Evolutionary conservation across 2,329 filamentous ascomycete species (phyloP), one percentile per base, ranked within the genome.

Genomic region (Emmonsiellopsis sp.): DNA sequence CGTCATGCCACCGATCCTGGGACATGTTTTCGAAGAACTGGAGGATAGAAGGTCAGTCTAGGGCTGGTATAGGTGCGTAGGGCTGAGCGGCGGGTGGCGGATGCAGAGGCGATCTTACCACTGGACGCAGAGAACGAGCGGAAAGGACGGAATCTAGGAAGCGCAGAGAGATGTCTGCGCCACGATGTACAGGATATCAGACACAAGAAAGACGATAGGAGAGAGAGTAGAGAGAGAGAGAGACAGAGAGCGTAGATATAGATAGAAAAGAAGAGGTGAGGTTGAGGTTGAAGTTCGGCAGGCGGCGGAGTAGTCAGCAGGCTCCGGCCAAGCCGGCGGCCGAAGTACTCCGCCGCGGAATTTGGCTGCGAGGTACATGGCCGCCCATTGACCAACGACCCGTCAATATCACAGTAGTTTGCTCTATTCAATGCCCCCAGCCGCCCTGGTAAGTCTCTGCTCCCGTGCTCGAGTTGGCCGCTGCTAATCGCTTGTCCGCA

Each of bases 1-100:
- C 63, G 53, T 68, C 65, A 32, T 66, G 64, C 20, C 60, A 61
- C 13, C 62, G 61, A 55, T 67, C 63, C 54, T 64, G 63, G 34
- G 64, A 53, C 65, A 69, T 70, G 45, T 30, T 61, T 49, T 54
- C 26, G 35, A 15, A 41, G n/a, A 32, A 47, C 37, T 46, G 13
- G 16, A 37, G 13, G 34, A 13, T 45, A 11, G 15, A 34, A n/a
- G 30, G 13, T 48, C 45, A 48, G 45, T 30, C 8, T 48, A 13
- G 15, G 11, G n/a, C 8, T 26, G 20, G 20, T 26, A 3, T 45
- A 30, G 43, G 26, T 45, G 26, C 11, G 8, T 10, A 45, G 43
- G 26, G 37, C 37, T 40, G 20, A 26, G 20, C 20, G 20, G 20
- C 20, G 20, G 20, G 20, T 26, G 20, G 20, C 20, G 20, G 20